phyloP scores from a whole-genome alignment of 306 rosid genomes.

The Coriaria nepalensis region DNA sequence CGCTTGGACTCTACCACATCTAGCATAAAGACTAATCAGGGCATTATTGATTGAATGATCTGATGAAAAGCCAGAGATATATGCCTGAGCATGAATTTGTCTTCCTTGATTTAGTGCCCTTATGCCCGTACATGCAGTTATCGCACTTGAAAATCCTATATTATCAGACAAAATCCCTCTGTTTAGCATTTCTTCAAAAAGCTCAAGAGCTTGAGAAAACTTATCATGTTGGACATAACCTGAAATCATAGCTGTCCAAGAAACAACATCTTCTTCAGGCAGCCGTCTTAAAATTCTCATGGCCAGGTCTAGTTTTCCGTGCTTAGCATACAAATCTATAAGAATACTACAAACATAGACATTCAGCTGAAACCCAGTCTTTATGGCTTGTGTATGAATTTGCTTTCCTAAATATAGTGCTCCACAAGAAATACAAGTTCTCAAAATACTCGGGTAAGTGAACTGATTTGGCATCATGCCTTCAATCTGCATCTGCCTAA shows the following conservation, averaged over 20 bases:
- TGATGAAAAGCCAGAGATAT: conserved; percentile 47
- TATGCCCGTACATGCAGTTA: conserved; percentile 71
- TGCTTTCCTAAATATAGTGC: conserved; percentile 67
- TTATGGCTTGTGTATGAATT: conserved; percentile 60
- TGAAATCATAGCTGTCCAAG: conserved; percentile 90
- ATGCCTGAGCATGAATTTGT: conserved; percentile 73
- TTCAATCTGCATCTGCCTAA: conserved; percentile 59
- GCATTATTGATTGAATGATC: conserved; percentile 74
- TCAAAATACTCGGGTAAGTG: conserved; percentile 78
- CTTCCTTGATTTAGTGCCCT: conserved; percentile 63
- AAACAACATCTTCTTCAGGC: conserved; percentile 51
- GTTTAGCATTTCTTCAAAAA: conserved; percentile 58
- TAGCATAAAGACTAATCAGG: conserved; percentile 71
- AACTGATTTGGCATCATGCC: conserved; percentile 76
- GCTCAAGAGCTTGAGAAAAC: conserved; percentile 50
- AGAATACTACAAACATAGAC: conserved; percentile 74
- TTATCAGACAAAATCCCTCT: conserved; percentile 57
- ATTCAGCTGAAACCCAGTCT: conserved; percentile 75
- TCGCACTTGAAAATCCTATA: conserved; percentile 75
- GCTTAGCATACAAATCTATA: conserved; percentile 82
- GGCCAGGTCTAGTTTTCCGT: conserved; percentile 52
- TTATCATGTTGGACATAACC: conserved; percentile 66
- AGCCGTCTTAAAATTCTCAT: conserved; percentile 42
- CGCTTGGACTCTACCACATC: conserved; percentile 54
- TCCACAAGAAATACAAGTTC: conserved; percentile 62